Evolutionary conservation across 495 filamentous ascomycete species (phyloP), one percentile per base, ranked within the genome.

Genomic region (Podospora pseudoanserina): DNA sequence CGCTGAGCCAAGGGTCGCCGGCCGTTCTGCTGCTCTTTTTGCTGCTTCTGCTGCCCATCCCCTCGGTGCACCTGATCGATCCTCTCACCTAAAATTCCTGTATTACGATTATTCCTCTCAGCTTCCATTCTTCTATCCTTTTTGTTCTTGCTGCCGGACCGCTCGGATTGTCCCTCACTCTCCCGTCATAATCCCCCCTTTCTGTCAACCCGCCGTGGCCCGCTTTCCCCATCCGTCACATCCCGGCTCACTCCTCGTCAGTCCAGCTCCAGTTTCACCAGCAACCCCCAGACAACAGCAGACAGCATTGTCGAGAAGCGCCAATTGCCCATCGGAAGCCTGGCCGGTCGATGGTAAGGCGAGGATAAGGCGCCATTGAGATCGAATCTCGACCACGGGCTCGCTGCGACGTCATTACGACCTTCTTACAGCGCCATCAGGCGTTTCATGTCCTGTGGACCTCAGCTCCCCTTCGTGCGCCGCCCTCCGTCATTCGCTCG

Each of bases 1-100:
- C 61, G 55, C 32, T 63, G 61, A 63, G 32, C 61, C 61, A 63
- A 30, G 61, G 61, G 30, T 58, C 61, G 27, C 30, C 61, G 61
- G 61, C 61, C 61, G 32, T 53, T 63, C 61, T 63, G n/a, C n/a
- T 26, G n/a, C n/a, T 58, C 11, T 58, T 26, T 9, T 20, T 58
- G 23, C 55, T 58, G 55, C 55, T 49, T 49, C 7, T 49, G 39
- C 39, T 61, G 59, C 59, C 59, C 59, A 61, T 61, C 59, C 59
- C 56, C 20, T 49, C n/a, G 23, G 23, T 23, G 23, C n/a, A 13
- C 56, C 56, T 58, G 56, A 20, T 27, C 20, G 11, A 18, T 56
- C 23, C 56, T 58, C 39, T 49, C 39, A 49, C 39, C 39, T 49
- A 49, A 49, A 49, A 49, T 18, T 49, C 39, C 7, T 49, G 30